Evolutionary conservation across 768 basidiomycete genomes (phyloP).

Genomic region (Lyophyllum shimeji): DNA sequence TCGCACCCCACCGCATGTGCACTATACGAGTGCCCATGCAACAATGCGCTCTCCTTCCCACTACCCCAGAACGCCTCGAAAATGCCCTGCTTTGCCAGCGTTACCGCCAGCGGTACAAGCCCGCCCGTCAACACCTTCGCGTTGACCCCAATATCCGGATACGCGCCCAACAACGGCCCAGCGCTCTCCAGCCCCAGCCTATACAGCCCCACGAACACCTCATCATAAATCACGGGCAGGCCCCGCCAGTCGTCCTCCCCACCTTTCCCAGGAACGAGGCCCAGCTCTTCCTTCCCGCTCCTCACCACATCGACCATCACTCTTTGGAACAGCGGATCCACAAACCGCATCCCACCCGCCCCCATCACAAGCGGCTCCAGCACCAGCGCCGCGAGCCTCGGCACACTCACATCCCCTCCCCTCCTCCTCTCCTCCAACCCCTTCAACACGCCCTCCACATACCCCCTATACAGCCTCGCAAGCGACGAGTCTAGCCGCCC

Average conservation of each 20-base stretch:
- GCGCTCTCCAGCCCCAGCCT: slow-evolving; percentile 76
- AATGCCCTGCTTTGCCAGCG: slow-evolving; percentile 76
- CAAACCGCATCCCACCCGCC: slow-evolving; percentile 95
- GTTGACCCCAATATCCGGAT: slow-evolving; percentile 88
- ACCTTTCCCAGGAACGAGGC: background rate
- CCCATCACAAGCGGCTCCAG: slow-evolving; percentile 93
- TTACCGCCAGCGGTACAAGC: slow-evolving; percentile 81
- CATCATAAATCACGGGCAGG: slow-evolving; percentile 92
- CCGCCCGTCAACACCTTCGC: slow-evolving; percentile 96
- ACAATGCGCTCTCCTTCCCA: slow-evolving; percentile 78
- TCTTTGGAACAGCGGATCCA: slow-evolving; percentile 95
- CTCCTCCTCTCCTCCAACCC: slow-evolving; percentile 41
- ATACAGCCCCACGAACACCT: slow-evolving; percentile 93
- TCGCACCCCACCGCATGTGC: slow-evolving; percentile 93
- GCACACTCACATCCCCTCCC: slow-evolving; percentile 8
- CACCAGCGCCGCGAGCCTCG: slow-evolving; percentile 70
- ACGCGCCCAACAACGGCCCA: slow-evolving; percentile 61
- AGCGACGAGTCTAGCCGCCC: slow-evolving; percentile 59
- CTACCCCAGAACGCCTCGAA: slow-evolving; percentile 78
- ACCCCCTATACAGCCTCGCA: slow-evolving; percentile 58
- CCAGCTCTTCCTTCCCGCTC: slow-evolving; percentile 6
- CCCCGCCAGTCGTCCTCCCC: slow-evolving; percentile 49
- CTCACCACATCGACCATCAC: slow-evolving; percentile 83
- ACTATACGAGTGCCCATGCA: slow-evolving; percentile 96
- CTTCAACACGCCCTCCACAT: slow-evolving; percentile 55